Evolutionary conservation across 208 protist species (phyloP).

Genomic region (Leishmania braziliensis): DNA sequence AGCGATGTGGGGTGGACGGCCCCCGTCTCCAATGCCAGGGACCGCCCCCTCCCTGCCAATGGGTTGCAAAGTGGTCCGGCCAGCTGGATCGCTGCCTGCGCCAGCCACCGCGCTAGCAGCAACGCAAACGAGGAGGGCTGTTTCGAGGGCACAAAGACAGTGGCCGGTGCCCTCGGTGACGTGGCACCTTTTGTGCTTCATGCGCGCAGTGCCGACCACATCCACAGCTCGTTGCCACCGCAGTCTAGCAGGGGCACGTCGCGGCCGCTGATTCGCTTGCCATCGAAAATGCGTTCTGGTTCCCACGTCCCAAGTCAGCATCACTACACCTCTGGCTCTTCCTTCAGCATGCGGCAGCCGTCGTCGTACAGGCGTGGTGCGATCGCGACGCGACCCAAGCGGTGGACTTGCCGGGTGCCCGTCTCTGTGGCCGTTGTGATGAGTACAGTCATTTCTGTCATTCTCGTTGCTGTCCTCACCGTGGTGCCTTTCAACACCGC

Average conservation of each 20-base stretch:
- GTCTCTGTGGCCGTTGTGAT: constrained; percentile 26
- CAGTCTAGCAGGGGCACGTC: not conserved
- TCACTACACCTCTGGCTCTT: not conserved
- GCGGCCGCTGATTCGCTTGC: not conserved
- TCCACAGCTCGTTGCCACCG: constrained; percentile 1
- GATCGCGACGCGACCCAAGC: not conserved
- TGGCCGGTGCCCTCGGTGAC: not conserved
- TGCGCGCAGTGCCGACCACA: not conserved
- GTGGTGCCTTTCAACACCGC: constrained; percentile 46
- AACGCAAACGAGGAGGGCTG: constrained; percentile 5
- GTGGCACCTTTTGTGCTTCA: not conserved
- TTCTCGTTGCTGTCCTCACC: constrained; percentile 42
- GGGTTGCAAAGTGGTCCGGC: not conserved
- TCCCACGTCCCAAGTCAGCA: not conserved
- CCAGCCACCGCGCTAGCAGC: constrained; percentile 3
- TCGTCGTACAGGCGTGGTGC: not conserved
- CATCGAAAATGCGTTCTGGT: not conserved
- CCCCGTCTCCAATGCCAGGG: not conserved
- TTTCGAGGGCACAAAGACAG: not conserved
- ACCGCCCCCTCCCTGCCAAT: not conserved
- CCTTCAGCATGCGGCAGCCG: not conserved
- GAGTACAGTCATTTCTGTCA: constrained; percentile 29
- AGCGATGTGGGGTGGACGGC: not conserved
- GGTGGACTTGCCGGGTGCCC: constrained; percentile 10
- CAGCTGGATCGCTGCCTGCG: not conserved